These are phyloP conservation scores for Mikania micrantha DNA, from an alignment of 129 eudicot species.

Conservation along the genomic window DNA sequence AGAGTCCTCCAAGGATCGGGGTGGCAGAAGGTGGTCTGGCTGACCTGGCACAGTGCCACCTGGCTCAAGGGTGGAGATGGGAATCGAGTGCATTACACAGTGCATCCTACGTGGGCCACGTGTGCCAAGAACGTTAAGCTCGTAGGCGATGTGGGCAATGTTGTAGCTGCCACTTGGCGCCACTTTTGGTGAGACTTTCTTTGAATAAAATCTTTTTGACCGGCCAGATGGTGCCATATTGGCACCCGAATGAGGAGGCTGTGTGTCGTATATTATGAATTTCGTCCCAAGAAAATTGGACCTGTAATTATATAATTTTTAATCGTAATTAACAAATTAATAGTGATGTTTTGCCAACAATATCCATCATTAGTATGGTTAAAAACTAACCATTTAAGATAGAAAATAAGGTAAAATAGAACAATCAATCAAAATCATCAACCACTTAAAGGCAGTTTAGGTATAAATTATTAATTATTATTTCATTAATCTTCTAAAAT, in stretches of 20 bases:
- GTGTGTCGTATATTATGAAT: conserved; percentile 86
- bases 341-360: neutral
- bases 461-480: neutral
- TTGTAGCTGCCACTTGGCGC: conserved; percentile 86
- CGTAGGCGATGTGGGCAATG: conserved; percentile 76
- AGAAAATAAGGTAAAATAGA: neutral
- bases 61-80: conserved; percentile 61
- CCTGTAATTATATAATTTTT: too few species aligned
- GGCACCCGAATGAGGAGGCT: conserved; percentile 62
- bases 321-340: too few species aligned
- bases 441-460: neutral
- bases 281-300: conserved; percentile 88
- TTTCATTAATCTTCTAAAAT: neutral
- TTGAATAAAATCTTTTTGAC: conserved; percentile 65
- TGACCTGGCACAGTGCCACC: conserved; percentile 80
- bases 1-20: conserved; percentile 71
- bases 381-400: neutral
- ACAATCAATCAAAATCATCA: neutral
- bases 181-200: conserved; percentile 78
- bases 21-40: conserved; percentile 68
- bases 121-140: conserved; percentile 81
- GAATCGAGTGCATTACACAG: conserved; percentile 79
- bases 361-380: neutral
- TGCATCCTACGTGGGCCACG: conserved; percentile 91
- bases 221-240: conserved; percentile 55